phyloP scores from a whole-genome alignment of 805 yeast species.

The Lipomyces yamadae region DNA sequence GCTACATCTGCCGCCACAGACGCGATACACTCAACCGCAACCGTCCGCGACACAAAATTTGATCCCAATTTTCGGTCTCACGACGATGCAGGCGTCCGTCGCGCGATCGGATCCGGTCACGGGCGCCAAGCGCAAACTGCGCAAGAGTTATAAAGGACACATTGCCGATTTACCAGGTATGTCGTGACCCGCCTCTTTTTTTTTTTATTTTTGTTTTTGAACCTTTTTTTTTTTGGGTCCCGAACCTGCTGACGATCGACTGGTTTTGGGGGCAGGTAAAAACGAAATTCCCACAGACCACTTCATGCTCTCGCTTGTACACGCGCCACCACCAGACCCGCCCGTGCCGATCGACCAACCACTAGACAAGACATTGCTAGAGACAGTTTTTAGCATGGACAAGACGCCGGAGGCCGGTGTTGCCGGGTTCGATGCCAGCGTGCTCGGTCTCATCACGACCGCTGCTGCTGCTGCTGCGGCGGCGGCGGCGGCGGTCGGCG shows the following conservation, averaged over 20 bases:
- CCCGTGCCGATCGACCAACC: not conserved
- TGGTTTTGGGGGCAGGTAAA: constrained; percentile 42
- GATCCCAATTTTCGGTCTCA: constrained; percentile 68
- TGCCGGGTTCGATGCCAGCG: constrained; percentile 73
- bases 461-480: constrained; percentile 17
- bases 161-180: constrained; percentile 78
- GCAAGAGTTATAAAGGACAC: constrained; percentile 95
- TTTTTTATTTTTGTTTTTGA: not conserved
- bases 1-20: constrained; percentile 30
- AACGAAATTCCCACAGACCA: constrained; percentile 48
- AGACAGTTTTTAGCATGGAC: constrained; percentile 61
- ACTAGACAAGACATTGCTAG: constrained; percentile 54
- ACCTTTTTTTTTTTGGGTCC: constrained; percentile 23
- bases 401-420: constrained; percentile 70
- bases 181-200: not conserved
- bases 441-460: constrained; percentile 51
- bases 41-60: constrained; percentile 72
- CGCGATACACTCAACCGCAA: constrained; percentile 25
- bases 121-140: constrained; percentile 84
- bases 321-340: constrained; percentile 32
- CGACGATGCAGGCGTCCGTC: constrained; percentile 71
- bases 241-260: too few species aligned
- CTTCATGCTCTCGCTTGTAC: constrained; percentile 35
- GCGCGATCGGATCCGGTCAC: constrained; percentile 89
- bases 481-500: not conserved